phyloP scores from a whole-genome alignment of 1,284 basidiomycete species.

The Apiotrichum akiyoshidainum region DNA sequence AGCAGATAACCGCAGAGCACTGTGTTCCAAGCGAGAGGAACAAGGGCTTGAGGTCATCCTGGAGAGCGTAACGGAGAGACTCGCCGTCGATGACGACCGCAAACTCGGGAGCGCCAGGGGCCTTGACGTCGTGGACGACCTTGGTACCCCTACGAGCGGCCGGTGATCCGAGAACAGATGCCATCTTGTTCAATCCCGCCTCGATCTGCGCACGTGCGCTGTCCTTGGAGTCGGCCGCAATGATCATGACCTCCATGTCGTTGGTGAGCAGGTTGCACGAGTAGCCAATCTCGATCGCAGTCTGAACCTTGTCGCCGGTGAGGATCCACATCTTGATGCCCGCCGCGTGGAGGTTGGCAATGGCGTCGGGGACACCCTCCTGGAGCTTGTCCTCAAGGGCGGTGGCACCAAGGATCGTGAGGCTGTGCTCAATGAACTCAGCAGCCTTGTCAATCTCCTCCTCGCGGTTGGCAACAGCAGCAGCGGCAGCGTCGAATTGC shows the following conservation, averaged over 20 bases:
- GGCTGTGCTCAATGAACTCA: slow-evolving; percentile 75
- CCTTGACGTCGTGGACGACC: slow-evolving; percentile 1
- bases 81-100: slow-evolving; percentile 97
- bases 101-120: slow-evolving; percentile 56
- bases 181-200: slow-evolving; percentile 90
- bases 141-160: slow-evolving; percentile 8
- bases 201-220: slow-evolving; percentile 82
- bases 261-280: slow-evolving; percentile 87
- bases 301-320: slow-evolving; percentile 90
- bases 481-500: slow-evolving; percentile 74
- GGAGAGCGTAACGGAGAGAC: slow-evolving; percentile 77
- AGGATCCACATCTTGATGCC: slow-evolving; percentile 89
- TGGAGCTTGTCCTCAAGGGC: slow-evolving; percentile 96
- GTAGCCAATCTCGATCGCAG: slow-evolving; percentile 94
- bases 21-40: slow-evolving; percentile 92
- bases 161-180: slow-evolving; percentile 62
- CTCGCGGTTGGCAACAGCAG: slow-evolving; percentile 72
- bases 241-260: slow-evolving; percentile 90
- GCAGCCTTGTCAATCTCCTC: slow-evolving; percentile 85
- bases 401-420: slow-evolving; percentile 85
- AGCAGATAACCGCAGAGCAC: slow-evolving; percentile 95
- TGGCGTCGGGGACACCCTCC: slow-evolving; percentile 93
- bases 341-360: slow-evolving; percentile 83
- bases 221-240: slow-evolving; percentile 76
- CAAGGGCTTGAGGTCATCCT: slow-evolving; percentile 70